Evolutionary conservation across 2,329 filamentous ascomycete genomes (phyloP).

Genomic region (Diplodia mutila): DNA sequence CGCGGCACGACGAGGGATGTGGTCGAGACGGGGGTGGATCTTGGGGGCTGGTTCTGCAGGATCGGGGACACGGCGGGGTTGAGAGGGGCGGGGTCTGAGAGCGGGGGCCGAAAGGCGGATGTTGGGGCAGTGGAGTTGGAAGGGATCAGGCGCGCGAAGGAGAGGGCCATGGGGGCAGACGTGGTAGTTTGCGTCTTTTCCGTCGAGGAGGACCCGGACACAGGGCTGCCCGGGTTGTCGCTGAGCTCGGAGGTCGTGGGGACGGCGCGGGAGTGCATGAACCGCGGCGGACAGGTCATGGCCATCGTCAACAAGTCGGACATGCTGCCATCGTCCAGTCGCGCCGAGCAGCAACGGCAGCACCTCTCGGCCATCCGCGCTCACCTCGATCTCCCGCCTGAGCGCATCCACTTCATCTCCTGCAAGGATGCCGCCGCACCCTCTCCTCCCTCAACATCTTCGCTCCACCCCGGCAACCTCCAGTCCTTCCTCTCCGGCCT

Average conservation of each 20-base stretch:
- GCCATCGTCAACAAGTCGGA: slow-evolving; percentile 67
- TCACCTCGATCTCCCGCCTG: slow-evolving; percentile 33
- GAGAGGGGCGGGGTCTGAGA: slow-evolving; percentile 43
- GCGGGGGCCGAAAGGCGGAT: background rate
- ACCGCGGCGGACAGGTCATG: slow-evolving; percentile 57
- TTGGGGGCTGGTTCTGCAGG: slow-evolving; percentile 88
- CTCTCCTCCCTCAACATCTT: background rate
- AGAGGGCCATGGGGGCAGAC: slow-evolving; percentile 80
- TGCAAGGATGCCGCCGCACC: slow-evolving; percentile 63
- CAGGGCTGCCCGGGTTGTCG: slow-evolving; percentile 36
- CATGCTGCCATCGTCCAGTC: slow-evolving; percentile 45
- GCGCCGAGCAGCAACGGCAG: slow-evolving; percentile 28
- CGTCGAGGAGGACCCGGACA: slow-evolving; percentile 56
- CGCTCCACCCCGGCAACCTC: slow-evolving; percentile 65
- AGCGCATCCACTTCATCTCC: slow-evolving; percentile 68
- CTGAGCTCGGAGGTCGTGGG: slow-evolving; percentile 62
- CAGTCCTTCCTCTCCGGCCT: slow-evolving; percentile 70
- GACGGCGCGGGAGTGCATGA: slow-evolving; percentile 56
- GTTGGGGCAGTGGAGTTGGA: slow-evolving; percentile 83
- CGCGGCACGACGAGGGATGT: slow-evolving; percentile 94
- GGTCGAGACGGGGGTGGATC: slow-evolving; percentile 86
- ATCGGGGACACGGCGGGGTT: slow-evolving; percentile 95
- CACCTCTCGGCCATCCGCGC: slow-evolving; percentile 29
- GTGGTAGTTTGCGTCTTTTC: slow-evolving; percentile 80
- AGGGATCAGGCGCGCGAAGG: slow-evolving; percentile 84